Evolutionary conservation across 202 grass and related monocot genomes (phyloP), one percentile per base, ranked within the genome.

Genomic region (Panicum hallii): DNA sequence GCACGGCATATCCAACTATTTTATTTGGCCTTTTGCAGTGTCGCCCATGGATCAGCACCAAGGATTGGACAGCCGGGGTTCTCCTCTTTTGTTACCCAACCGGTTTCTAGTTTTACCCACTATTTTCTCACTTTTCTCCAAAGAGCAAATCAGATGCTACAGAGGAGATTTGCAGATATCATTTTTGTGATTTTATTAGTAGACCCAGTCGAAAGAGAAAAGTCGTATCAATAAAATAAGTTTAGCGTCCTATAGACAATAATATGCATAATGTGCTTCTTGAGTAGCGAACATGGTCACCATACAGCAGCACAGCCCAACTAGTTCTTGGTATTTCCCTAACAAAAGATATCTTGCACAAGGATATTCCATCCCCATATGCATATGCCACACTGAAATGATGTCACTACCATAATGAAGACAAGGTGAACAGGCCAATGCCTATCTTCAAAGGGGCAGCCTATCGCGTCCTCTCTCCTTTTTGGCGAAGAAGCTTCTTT

Each of bases 1-100:
- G n/a, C 77, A 62, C 56, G 79, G 79, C 88, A 83, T 83, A 83
- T 90, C 79, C 67, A 74, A 60, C 6, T 82, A 63, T 63, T 83
- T 69, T 54, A 36, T 44, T 62, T 26, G 67, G 67, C 50, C 11
- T 67, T 36, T 58, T 64, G 68, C 58, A 70, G 14, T 58, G 67
- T 73, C 43, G 64, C 23, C 55, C 15, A 28, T 42, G 62, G 20
- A 45, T 75, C 9, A 11, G 36, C 55, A 71, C 55, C 44, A 30
- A 20, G 49, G 69, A 26, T 26, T 13, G 32, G 57, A 86, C 67
- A 66, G 36, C 46, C 67, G 48, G 46, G n/a, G 10, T 38, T 15
- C 16, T 32, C 32, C 32, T 3, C 1, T 6, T 5, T 44, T 8
- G 5, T 26, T 17, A 1, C 11, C 16, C 11, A 0, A 1, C 1